These are phyloP conservation scores for Gamsiella multidivaricata DNA, from an alignment of 192 early-diverging fungal species.

Conservation along the genomic window DNA sequence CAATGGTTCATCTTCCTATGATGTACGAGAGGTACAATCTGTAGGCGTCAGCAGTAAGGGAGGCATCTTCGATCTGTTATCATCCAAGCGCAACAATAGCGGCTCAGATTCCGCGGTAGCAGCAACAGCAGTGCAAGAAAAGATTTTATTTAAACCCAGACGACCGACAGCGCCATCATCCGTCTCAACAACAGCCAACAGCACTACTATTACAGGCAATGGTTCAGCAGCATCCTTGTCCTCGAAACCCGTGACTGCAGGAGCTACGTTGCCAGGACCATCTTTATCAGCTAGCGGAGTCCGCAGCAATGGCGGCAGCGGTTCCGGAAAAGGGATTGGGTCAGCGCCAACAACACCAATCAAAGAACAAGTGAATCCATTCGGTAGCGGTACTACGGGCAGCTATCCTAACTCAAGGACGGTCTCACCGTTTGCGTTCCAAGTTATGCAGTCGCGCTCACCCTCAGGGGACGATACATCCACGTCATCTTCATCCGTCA, in stretches of 20 bases:
- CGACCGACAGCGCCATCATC: neutral
- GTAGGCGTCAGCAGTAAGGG: neutral
- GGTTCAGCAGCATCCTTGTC: neutral
- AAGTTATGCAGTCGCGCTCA: conserved; percentile 39
- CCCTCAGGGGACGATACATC: conserved; percentile 37
- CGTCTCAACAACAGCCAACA: neutral
- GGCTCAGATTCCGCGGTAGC: neutral
- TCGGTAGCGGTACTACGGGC: neutral
- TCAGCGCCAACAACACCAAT: conserved; percentile 12
- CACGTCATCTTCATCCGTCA: conserved; percentile 24
- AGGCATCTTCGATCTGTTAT: conserved; percentile 16
- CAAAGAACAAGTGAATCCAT: neutral
- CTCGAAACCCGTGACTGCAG: neutral
- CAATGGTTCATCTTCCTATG: neutral
- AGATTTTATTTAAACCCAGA: neutral
- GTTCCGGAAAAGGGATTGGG: neutral
- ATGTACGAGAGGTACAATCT: conserved; percentile 18
- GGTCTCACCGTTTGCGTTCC: conserved; percentile 41
- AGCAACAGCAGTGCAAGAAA: conserved; percentile 1
- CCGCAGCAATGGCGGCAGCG: neutral
- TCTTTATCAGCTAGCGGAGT: neutral
- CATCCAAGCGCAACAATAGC: conserved; percentile 5
- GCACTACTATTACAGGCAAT: neutral
- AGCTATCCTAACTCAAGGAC: conserved; percentile 48
- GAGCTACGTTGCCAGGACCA: too few relatives aligned